Conservation (phyloP, 192 early-diverging fungal species). For the Linnemannia hyalina region DNA sequence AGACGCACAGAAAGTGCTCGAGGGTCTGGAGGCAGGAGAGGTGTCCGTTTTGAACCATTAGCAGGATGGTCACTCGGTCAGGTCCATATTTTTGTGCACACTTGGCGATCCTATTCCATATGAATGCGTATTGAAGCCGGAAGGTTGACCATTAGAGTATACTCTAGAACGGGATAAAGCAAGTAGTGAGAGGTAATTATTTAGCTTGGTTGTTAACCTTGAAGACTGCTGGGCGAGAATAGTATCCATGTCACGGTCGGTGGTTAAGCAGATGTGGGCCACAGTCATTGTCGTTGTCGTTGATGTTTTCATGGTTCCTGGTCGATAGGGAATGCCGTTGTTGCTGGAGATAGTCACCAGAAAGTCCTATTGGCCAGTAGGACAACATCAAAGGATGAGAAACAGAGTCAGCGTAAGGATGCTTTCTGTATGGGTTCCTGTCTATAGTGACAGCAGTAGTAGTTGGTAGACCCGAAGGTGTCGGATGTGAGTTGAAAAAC, state of each 20-base stretch:
- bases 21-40: slow-evolving; percentile 21
- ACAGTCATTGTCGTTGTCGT: background rate
- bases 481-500: no score
- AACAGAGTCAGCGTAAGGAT: background rate
- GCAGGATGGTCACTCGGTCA: slow-evolving; percentile 1
- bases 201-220: background rate
- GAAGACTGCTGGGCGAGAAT: background rate
- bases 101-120: background rate
- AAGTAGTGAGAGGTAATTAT: background rate
- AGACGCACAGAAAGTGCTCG: slow-evolving; percentile 22
- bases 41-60: slow-evolving; percentile 13
- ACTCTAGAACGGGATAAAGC: no score
- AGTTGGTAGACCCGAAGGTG: no score
- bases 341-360: background rate
- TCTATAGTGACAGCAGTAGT: no score
- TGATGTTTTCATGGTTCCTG: no score
- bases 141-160: no score
- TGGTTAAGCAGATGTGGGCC: slow-evolving; percentile 11
- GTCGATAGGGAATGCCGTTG: no score
- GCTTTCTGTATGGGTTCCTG: no score
- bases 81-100: slow-evolving; percentile 11
- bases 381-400: no score
- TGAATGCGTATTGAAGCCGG: no score
- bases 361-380: background rate
- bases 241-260: slow-evolving; percentile 5